Base-by-base conservation (phyloP, 257 asterid species). In the Primulina huaijiensis region DNA sequence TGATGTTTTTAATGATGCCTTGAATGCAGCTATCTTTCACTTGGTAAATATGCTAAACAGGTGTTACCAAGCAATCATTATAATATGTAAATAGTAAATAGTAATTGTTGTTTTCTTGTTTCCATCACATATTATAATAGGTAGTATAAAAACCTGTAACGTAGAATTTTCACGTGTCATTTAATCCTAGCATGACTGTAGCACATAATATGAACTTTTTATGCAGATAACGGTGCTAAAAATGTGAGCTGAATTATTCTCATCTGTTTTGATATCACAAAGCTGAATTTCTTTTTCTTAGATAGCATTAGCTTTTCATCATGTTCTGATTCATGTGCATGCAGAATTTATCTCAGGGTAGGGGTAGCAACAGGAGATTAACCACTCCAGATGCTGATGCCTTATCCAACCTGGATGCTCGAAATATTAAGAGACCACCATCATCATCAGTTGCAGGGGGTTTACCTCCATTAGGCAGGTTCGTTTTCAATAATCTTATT, bases 391-490 rank as follows among this genome's bases (percentile, higher is more conserved):
- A 88, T 38, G 72, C 76, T 30, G 95, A 88, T 56, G 63, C 86
- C 30, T 65, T 85, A 65, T 69, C 90, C 68, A 75, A 61, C 65
- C 11, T 71, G 58, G 85, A 81, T 43, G 23, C 62, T 27, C 83
- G 95, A 78, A 91, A 83, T 68, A 75, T 35, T 70, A 86, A 95
- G 80, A 85, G 90, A 78, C 86, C 96, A 65, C 79, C 95, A 27
- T 77, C 96, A 8, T 85, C 98, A 37, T 85, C 99, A 61, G 88
- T 89, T 75, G 97, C 85, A n/a, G 98, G 98, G 65, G 97, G 97
- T 68, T 73, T 94, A 76, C 96, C 99, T 80, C 98, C 96, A 58
- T 63, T 94, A 38, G 96, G 95, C 89, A 89, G 99, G 97, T 94
- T 46, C 6, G 50, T 78, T 50, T 56, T 50, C 80, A 67, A 76